Evolutionary conservation across 495 filamentous ascomycete species (phyloP), one percentile per base, ranked within the genome.

Genomic region (Aspergillus heteromorphus): DNA sequence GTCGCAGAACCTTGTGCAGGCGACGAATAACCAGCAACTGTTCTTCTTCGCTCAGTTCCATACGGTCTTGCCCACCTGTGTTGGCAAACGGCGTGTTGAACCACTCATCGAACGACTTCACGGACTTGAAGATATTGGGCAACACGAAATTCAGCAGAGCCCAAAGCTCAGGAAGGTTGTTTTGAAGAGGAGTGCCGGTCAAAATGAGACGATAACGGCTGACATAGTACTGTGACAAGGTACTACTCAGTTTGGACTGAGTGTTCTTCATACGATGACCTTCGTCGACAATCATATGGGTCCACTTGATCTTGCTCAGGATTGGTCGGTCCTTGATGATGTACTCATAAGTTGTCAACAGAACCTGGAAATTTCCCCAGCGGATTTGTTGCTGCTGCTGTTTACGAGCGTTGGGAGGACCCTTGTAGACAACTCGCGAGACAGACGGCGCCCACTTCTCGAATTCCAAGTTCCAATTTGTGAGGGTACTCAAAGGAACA

Each of bases 31-130:
- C 89, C 57, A 98, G 88, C 71, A 98, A 80, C 65, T 95, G 89
- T 70, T 98, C 95, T 95, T 98, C 93, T 91, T 98, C 93, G 10
- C 87, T 92, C 53, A 98, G 78, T 53, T 96, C 92, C 88, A 98
- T 98, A 75, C 92, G 96, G 65, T 98, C 93, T 68, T 97, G 91
- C 45, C 88, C 86, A 71, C 93, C 93, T 9, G 95, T 97, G 70
- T 98, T 98, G 47, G 95, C 95, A 68, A 98, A 98, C 0, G 93
- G 93, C 2, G 93, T 97, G 70, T 97, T 97, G 79, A 98, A 98
- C 93, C 93, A 98, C 69, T 98, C 93, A 69, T 98, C 93, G 62
- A 98, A 98, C 8, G 91, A 96, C 72, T 96, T 97, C 43, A 95
- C 92, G 0, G 95, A 97, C 66, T 98, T 98, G 85, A 98, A 98